Conservation (phyloP, 2,329 filamentous ascomycete species). For the Cladophialophora chaetospira region DNA sequence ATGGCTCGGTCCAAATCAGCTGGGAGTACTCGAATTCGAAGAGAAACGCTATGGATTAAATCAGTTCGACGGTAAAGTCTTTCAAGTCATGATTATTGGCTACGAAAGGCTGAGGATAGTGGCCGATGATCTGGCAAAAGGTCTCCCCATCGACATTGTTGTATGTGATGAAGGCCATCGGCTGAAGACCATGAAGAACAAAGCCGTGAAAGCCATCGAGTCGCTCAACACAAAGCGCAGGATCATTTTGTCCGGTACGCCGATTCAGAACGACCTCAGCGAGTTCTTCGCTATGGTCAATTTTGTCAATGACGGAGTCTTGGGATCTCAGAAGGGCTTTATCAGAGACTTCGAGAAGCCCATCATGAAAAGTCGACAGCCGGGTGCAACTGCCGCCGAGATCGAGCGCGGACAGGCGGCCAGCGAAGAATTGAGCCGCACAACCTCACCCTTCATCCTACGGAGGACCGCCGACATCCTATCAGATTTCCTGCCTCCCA, state of each 20-base stretch:
- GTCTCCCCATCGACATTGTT: slow-evolving; percentile 66
- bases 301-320: slow-evolving; percentile 67
- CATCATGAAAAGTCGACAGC: slow-evolving; percentile 65
- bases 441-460: slow-evolving; percentile 67
- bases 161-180: slow-evolving; percentile 71
- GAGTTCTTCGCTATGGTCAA: slow-evolving; percentile 71
- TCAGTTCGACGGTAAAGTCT: slow-evolving; percentile 69
- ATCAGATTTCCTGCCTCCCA: slow-evolving; percentile 65
- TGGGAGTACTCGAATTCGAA: slow-evolving; percentile 68
- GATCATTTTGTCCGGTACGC: slow-evolving; percentile 67
- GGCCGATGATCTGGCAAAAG: slow-evolving; percentile 65
- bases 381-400: slow-evolving; percentile 61
- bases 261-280: slow-evolving; percentile 67
- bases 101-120: slow-evolving; percentile 70
- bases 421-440: slow-evolving; percentile 60
- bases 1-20: slow-evolving; percentile 70
- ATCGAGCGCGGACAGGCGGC: slow-evolving; percentile 65
- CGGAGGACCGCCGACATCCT: slow-evolving; percentile 68
- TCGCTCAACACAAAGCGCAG: slow-evolving; percentile 62
- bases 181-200: slow-evolving; percentile 69
- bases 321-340: slow-evolving; percentile 64
- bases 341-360: slow-evolving; percentile 66
- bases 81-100: slow-evolving; percentile 72
- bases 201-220: slow-evolving; percentile 66
- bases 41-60: slow-evolving; percentile 63